A percentile compares a stretch with the other conserved stretches of the same genome.
Evolutionary conservation across 805 yeast species (phyloP).

Genomic region (Nematodospora valgi): DNA sequence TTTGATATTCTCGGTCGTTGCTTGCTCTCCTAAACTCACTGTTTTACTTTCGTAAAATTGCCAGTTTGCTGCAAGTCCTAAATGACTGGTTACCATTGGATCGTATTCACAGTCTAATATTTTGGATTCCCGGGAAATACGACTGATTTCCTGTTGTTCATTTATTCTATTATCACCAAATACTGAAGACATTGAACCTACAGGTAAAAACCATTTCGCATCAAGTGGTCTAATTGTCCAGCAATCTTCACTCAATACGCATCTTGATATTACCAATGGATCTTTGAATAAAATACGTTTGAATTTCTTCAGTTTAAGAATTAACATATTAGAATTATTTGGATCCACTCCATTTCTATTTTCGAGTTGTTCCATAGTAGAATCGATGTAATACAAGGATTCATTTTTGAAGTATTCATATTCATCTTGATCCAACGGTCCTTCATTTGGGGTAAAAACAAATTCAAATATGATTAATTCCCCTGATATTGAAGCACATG

Average conservation of each 20-base stretch:
- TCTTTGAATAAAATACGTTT: slow-evolving; percentile 18
- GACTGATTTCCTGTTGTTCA: slow-evolving; percentile 23
- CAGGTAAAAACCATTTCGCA: slow-evolving; percentile 44
- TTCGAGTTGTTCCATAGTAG: slow-evolving; percentile 23
- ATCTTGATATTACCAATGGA: slow-evolving; percentile 29
- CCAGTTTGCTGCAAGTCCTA: slow-evolving; percentile 31
- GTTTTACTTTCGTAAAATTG: slow-evolving; percentile 32
- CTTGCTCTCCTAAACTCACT: slow-evolving; percentile 7
- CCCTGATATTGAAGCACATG: slow-evolving; percentile 46
- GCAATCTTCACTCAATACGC: slow-evolving; percentile 42
- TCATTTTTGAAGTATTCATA: slow-evolving; percentile 10
- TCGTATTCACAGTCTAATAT: slow-evolving; percentile 38
- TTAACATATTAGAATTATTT: neutral
- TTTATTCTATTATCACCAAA: slow-evolving; percentile 43
- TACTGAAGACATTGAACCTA: slow-evolving; percentile 43
- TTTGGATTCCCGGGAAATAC: slow-evolving; percentile 39
- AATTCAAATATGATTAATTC: slow-evolving; percentile 42
- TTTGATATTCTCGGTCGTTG: slow-evolving; percentile 13
- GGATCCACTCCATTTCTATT: slow-evolving; percentile 11
- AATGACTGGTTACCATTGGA: slow-evolving; percentile 35
- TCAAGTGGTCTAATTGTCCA: slow-evolving; percentile 51
- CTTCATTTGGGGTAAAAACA: slow-evolving; percentile 19
- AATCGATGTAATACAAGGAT: slow-evolving; percentile 22
- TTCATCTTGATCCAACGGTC: slow-evolving; percentile 22
- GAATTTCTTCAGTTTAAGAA: slow-evolving; percentile 13